Conservation (phyloP, 495 filamentous ascomycete species). For the Lophiostoma macrostomum region DNA sequence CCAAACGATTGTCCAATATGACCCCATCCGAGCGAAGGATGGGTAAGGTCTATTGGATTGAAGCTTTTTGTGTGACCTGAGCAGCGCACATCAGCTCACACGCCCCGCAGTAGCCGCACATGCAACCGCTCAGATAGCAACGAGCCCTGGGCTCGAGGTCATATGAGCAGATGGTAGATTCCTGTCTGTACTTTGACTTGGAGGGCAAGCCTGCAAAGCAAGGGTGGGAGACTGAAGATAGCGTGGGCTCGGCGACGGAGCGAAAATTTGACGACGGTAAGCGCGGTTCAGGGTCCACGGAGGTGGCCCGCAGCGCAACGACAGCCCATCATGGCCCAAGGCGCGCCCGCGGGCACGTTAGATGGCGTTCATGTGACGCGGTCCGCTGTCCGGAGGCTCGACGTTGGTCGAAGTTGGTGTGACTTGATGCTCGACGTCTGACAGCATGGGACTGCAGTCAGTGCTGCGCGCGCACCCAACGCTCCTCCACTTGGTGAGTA, state of each 20-base stretch:
- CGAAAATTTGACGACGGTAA: slow-evolving; percentile 2
- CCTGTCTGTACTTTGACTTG: background rate
- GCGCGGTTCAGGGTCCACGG: slow-evolving; percentile 10
- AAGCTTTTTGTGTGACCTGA: background rate
- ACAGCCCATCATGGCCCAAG: no score
- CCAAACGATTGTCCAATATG: background rate
- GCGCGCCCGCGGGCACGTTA: background rate
- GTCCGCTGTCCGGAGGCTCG: no score
- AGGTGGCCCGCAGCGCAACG: background rate
- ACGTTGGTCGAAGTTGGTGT: no score
- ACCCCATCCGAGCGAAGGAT: background rate
- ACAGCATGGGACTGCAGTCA: background rate
- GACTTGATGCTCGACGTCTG: slow-evolving; percentile 1
- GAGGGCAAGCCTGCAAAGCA: background rate
- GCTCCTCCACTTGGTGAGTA: background rate
- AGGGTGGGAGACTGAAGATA: background rate
- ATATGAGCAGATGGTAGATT: slow-evolving; percentile 13
- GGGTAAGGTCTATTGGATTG: background rate
- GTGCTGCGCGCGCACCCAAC: background rate
- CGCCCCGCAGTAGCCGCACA: slow-evolving; percentile 24
- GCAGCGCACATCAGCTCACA: background rate
- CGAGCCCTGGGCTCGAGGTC: slow-evolving; percentile 6
- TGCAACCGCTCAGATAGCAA: background rate
- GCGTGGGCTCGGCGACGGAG: background rate
- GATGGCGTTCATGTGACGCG: background rate